Conservation (phyloP, 208 protist species). For the Leishmania amazonensis region DNA sequence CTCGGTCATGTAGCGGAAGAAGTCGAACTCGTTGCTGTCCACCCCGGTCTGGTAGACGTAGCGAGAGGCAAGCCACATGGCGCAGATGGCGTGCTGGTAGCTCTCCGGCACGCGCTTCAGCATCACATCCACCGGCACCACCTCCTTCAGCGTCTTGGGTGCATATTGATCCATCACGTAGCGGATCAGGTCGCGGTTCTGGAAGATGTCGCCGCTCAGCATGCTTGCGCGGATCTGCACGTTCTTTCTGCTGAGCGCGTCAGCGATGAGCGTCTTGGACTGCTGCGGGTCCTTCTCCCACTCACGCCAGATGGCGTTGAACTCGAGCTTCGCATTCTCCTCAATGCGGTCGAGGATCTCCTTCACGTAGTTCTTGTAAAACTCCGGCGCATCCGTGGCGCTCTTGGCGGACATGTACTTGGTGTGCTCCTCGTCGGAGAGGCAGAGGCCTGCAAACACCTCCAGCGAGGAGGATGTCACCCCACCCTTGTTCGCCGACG, state of each 20-base stretch:
- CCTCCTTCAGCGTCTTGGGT: conserved; percentile 77
- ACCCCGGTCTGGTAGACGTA: conserved; percentile 94
- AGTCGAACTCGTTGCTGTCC: conserved; percentile 88
- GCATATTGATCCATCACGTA: conserved; percentile 79
- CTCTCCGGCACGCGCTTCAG: conserved; percentile 89
- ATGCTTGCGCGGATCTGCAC: conserved; percentile 84
- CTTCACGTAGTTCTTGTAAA: conserved; percentile 93
- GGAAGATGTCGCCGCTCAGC: conserved; percentile 82
- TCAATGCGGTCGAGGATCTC: conserved; percentile 87
- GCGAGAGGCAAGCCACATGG: conserved; percentile 88
- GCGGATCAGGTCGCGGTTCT: conserved; percentile 74
- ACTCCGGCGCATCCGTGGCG: conserved; percentile 68
- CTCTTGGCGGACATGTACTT: conserved; percentile 90
- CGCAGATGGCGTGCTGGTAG: conserved; percentile 95
- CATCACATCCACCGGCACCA: conserved; percentile 85
- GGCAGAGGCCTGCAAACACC: conserved; percentile 93
- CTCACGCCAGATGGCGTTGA: conserved; percentile 91
- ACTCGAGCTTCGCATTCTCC: conserved; percentile 90
- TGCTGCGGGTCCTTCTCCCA: conserved; percentile 50
- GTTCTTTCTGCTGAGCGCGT: conserved; percentile 90
- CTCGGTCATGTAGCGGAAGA: conserved; percentile 90
- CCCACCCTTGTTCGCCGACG: conserved; percentile 96
- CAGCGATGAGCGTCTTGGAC: conserved; percentile 78
- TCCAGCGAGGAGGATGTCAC: conserved; percentile 98
- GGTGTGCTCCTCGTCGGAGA: conserved; percentile 92